Base-by-base conservation (phyloP, 192 early-diverging fungal genomes). In the Backusella macrospora region DNA sequence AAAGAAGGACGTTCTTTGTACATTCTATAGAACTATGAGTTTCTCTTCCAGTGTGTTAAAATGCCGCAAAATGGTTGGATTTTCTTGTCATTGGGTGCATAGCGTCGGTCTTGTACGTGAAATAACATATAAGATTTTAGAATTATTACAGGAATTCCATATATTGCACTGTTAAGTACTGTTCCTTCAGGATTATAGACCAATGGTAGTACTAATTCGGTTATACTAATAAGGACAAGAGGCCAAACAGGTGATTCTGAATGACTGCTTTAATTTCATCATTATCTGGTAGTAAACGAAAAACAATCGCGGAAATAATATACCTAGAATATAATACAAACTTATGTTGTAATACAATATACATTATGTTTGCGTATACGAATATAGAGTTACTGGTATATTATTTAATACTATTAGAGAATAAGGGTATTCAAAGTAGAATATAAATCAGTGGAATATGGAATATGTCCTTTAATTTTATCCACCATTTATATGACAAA, bases 31-130 rank as follows among this genome's bases (percentile, higher is more conserved):
- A 15, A 40, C n/a, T 38, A 42, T 39, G 63, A n/a, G 63, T n/a
- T 65, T 29, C 40, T 43, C 39, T 9, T 43, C 64, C 64, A 65
- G 9, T 38, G 64, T 40, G 38, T 66, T 43, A 66, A 40, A 40
- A 66, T 66, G 65, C 14, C 65, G 38, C 43, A 66, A 39, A 66
- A 66, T 21, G 65, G 65, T 66, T 40, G n/a, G 12, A 43, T 5
- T 18, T n/a, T 13, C 15, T 66, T 39, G 16, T 39, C 65, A 42
- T 66, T 40, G 7, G 65, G 65, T 42, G 39, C 21, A 13, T 3
- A 5, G 12, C 43, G 65, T 43, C 65, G 34, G 40, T 66, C 65
- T 4, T 40, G 37, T 9, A 66, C 40, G 18, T 66, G 43, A 43
- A 66, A 66, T 5, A 66, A 14, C 39, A 66, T 66, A n/a, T 39